Conservation (phyloP, 2,329 filamentous ascomycete species). For the Botrytis sinoallii region DNA sequence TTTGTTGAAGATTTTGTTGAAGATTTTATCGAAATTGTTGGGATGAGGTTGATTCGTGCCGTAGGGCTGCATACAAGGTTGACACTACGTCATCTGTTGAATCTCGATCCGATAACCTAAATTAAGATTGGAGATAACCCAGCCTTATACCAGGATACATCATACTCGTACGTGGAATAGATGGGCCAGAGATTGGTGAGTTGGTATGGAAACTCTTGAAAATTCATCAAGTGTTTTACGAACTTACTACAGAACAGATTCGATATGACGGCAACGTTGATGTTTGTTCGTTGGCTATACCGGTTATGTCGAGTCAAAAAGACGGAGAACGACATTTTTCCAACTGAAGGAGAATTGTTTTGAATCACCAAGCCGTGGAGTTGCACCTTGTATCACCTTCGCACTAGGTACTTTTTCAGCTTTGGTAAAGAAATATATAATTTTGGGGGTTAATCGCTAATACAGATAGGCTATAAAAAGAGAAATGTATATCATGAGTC, state of each 20-base stretch:
- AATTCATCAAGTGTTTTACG: not conserved
- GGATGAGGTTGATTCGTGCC: not conserved
- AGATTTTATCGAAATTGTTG: not conserved
- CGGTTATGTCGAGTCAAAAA: rapidly evolving
- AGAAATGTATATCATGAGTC: not conserved
- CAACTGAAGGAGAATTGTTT: not conserved
- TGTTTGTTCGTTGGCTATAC: not conserved
- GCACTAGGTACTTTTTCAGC: not conserved
- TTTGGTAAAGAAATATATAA: no score
- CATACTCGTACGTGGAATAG: not conserved
- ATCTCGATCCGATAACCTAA: not conserved
- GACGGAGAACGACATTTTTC: not conserved
- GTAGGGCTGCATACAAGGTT: conserved; percentile 1
- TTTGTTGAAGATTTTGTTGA: not conserved
- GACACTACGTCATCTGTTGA: not conserved
- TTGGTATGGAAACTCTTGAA: not conserved
- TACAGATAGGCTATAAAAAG: no score
- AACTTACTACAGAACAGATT: not conserved
- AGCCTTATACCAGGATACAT: not conserved
- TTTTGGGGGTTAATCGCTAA: not conserved
- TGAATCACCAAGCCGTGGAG: not conserved
- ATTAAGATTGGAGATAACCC: not conserved
- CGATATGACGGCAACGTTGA: not conserved
- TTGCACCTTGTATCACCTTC: not conserved
- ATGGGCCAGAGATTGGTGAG: not conserved